phyloP scores from a whole-genome alignment of 2,329 filamentous ascomycete genomes.

The Chaetomiaceae sp. region DNA sequence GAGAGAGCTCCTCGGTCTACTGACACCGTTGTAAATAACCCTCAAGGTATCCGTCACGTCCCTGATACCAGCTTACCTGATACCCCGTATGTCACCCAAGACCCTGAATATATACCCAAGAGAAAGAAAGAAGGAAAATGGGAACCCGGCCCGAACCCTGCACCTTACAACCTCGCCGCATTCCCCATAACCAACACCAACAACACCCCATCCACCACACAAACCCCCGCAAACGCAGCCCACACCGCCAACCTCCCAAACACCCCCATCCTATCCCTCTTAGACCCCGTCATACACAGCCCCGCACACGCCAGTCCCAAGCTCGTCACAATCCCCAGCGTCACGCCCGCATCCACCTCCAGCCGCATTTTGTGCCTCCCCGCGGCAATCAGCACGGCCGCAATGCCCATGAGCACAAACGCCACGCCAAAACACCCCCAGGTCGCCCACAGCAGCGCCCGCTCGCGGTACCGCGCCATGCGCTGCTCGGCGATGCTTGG shows the following conservation, averaged over 20 bases:
- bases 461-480: slow-evolving; percentile 48
- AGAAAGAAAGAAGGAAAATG: neutral
- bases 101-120: neutral
- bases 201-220: slow-evolving; percentile 47
- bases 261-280: slow-evolving; percentile 38
- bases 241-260: slow-evolving; percentile 42
- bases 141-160: neutral
- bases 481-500: slow-evolving; percentile 50
- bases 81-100: slow-evolving; percentile 18
- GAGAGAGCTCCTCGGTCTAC: neutral
- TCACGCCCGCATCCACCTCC: slow-evolving; percentile 70
- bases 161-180: slow-evolving; percentile 23
- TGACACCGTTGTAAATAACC: neutral
- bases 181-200: slow-evolving; percentile 48
- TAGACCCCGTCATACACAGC: slow-evolving; percentile 54
- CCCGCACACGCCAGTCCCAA: slow-evolving; percentile 60
- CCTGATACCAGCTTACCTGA: too few relatives aligned
- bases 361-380: slow-evolving; percentile 62
- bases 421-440: slow-evolving; percentile 54
- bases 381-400: slow-evolving; percentile 61
- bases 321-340: slow-evolving; percentile 64
- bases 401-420: slow-evolving; percentile 59
- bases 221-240: slow-evolving; percentile 42
- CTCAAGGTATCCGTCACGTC: too few relatives aligned
- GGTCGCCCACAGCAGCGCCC: slow-evolving; percentile 51